Evolutionary conservation across 768 basidiomycete species (phyloP), one percentile per base, ranked within the genome.

Genomic region (Exidia glandulosa): DNA sequence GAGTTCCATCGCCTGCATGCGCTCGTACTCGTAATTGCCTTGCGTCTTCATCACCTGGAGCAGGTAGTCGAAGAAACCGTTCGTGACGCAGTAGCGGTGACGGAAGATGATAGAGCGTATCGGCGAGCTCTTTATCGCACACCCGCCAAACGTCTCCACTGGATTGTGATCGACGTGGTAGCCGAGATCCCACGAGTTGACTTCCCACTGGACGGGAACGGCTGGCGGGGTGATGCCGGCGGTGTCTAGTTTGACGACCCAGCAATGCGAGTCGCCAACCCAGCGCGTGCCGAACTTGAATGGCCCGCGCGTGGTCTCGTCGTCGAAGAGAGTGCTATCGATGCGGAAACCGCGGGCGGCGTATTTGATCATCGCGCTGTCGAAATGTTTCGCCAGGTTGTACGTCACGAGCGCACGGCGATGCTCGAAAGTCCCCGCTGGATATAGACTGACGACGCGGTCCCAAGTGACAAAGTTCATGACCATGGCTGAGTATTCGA

Each of bases 391-490:
- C 7, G 7, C 34, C 34, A 7, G 7, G 34, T 36, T 16, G 34
- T 36, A 36, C 34, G 34, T 36, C 7, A 65, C 31, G 3, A 79
- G 66, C 0, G 73, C 57, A 3, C 64, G 59, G 14, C 71, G 63
- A 10, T 72, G 58, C n/a, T 74, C 69, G 56, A 77, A 75, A 0
- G 78, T 80, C 0, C 72, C 73, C 1, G 60, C 27, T 1, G 79
- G 79, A 62, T 73, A 79, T 2, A 78, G 62, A 1, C 71, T 69
- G 58, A 76, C 78, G 0, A 77, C 79, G 0, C 65, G 66, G 5
- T 75, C 67, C 63, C 71, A 72, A 0, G 74, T 69, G 60, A 80
- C 76, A 0, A 78, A 59, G 59, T 80, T 80, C 72, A 77, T 75
- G 1, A 77, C 76, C 52, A 70, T 70, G 3, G 76, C 77, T 78